Conservation (phyloP, 164 flowering plant genomes). For the Vitis riparia region DNA sequence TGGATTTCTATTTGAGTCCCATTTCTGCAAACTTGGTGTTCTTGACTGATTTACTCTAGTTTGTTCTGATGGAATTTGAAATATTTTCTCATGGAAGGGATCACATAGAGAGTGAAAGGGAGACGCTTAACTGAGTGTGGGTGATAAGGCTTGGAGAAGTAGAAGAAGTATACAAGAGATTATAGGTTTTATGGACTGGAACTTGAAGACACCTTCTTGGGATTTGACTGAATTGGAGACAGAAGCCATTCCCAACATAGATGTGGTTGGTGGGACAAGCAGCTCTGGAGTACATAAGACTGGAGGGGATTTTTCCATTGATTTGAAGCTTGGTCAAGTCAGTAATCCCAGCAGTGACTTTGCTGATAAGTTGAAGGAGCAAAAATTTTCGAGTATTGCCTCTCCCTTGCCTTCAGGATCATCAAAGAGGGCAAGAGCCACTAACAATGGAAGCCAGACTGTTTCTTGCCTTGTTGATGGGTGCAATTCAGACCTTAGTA, state of each 20-base stretch:
- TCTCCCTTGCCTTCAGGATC: conserved; percentile 23
- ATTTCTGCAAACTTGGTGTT: conserved; percentile 3
- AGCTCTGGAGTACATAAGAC: conserved; percentile 19
- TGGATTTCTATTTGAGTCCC: background rate
- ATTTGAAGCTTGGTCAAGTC: conserved; percentile 61
- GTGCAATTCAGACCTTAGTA: conserved; percentile 72
- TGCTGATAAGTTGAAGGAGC: conserved; percentile 23
- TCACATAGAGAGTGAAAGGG: background rate
- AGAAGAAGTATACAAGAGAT: background rate
- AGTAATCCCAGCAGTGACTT: conserved; percentile 31
- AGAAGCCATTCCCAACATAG: conserved; percentile 25
- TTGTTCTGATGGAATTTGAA: conserved; percentile 11
- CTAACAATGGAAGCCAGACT: conserved; percentile 35
- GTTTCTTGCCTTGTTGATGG: conserved; percentile 76
- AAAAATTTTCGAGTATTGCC: too few species aligned
- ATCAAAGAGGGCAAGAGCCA: conserved; percentile 58
- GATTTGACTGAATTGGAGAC: conserved; percentile 44
- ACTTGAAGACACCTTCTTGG: conserved; percentile 51
- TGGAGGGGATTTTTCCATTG: conserved; percentile 42
- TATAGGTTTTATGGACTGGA: conserved; percentile 56
- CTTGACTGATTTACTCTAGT: conserved; percentile 11
- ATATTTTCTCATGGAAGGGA: background rate
- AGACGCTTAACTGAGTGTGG: conserved; percentile 5
- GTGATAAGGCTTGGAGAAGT: conserved; percentile 3
- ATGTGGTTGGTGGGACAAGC: conserved; percentile 27